Evolutionary conservation across 257 asterid species (phyloP).

Genomic region (Solanum bukasovii): DNA sequence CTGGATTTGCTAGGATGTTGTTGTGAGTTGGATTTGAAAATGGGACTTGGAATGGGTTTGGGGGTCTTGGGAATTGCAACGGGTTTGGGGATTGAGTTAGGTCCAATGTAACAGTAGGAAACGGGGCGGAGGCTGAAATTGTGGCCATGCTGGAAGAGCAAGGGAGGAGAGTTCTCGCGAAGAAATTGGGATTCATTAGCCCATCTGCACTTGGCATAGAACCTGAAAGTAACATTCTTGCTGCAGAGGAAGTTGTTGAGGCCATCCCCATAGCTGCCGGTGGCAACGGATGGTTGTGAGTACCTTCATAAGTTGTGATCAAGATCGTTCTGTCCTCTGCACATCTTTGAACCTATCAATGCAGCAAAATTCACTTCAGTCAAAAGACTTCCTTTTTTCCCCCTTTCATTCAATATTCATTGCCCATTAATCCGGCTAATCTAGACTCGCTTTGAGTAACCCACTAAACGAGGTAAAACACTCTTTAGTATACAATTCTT

Average conservation of each 20-base stretch:
- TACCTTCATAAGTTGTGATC: constrained; percentile 88
- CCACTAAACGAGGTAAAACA: not conserved
- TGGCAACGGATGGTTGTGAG: constrained; percentile 88
- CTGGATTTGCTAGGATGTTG: constrained; percentile 13
- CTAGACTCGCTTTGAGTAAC: not conserved
- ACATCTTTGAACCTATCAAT: constrained; percentile 77
- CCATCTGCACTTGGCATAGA: constrained; percentile 90
- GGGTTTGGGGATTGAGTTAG: constrained; percentile 60
- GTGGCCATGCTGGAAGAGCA: constrained; percentile 90
- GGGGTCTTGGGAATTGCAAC: constrained; percentile 20
- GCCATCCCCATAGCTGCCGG: constrained; percentile 99
- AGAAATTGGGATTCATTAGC: constrained; percentile 61
- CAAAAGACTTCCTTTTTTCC: not conserved
- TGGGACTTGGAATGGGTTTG: constrained; percentile 46
- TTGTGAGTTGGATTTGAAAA: constrained; percentile 36
- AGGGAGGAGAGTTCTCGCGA: constrained; percentile 75
- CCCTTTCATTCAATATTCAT: not conserved
- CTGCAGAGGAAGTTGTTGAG: constrained; percentile 90
- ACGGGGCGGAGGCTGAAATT: constrained; percentile 89
- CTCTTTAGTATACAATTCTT: not conserved
- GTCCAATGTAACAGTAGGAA: constrained; percentile 88
- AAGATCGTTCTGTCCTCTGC: constrained; percentile 66
- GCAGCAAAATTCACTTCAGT: not conserved
- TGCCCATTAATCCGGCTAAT: not conserved
- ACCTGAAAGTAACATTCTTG: constrained; percentile 79